These are phyloP conservation scores for Elasticomyces elasticus DNA, from an alignment of 495 filamentous ascomycete species.

Conservation along the genomic window DNA sequence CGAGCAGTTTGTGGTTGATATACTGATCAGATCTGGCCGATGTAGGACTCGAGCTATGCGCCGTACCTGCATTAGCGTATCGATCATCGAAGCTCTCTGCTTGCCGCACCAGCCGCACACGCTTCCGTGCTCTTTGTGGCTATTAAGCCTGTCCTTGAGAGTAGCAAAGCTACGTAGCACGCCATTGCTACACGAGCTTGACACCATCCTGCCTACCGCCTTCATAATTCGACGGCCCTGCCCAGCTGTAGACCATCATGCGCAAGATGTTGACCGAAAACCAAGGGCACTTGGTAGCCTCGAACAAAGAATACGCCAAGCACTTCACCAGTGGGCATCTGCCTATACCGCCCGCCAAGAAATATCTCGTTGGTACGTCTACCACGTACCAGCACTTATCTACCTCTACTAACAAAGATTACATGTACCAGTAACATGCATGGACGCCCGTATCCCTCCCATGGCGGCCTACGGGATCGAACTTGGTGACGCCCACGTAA, in stretches of 20 bases:
- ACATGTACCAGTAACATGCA: conserved; percentile 52
- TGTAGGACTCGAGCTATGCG: background rate
- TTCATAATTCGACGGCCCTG: no score
- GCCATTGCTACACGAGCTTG: background rate
- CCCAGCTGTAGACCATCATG: background rate
- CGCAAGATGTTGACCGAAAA: conserved; percentile 33
- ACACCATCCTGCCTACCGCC: no score
- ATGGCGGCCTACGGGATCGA: conserved; percentile 60
- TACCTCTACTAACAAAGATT: background rate
- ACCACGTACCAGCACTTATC: background rate
- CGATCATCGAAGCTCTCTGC: no score
- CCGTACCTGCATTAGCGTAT: background rate
- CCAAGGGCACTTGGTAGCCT: conserved; percentile 45
- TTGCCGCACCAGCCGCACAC: no score
- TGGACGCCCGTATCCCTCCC: conserved; percentile 75
- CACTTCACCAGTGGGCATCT: conserved; percentile 56
- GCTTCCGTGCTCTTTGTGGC: no score
- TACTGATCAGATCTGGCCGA: background rate
- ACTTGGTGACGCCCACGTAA: conserved; percentile 70
- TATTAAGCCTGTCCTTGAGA: background rate
- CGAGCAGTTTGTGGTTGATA: background rate
- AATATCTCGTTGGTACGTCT: conserved; percentile 46
- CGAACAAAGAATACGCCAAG: conserved; percentile 52
- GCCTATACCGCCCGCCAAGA: conserved; percentile 62
- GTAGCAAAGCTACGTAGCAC: background rate